Percentiles rank a stretch among this genome's conserved stretches.
Conservation (phyloP, 192 early-diverging fungal genomes). For the Coemansia sp. region DNA sequence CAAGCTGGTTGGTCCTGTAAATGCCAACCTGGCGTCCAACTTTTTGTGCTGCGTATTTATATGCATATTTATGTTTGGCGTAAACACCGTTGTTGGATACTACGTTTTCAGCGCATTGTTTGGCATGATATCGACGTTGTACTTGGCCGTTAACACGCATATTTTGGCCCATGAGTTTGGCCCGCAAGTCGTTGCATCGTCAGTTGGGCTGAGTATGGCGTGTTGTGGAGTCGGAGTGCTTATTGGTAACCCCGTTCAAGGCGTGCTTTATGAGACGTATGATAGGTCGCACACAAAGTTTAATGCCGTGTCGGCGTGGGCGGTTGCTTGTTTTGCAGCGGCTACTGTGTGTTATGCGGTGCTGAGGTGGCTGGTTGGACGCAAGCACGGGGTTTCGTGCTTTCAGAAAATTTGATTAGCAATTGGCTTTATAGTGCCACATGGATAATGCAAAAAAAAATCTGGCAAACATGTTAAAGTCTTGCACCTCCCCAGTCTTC, state of each 20-base stretch:
- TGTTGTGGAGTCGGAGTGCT: constrained; percentile 22
- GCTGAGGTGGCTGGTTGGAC: constrained; percentile 3
- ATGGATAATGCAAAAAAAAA: too few species aligned
- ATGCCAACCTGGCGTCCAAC: constrained; percentile 12
- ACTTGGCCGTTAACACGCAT: constrained; percentile 19
- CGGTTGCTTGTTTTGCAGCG: constrained; percentile 15
- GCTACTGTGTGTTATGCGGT: neutral
- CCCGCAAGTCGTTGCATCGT: constrained; percentile 10
- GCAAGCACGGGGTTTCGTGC: neutral
- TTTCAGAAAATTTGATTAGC: neutral
- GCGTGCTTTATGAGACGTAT: constrained; percentile 15
- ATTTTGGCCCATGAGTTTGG: constrained; percentile 22
- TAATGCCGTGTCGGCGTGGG: constrained; percentile 16
- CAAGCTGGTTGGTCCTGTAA: constrained; percentile 2
- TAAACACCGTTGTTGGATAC: constrained; percentile 10
- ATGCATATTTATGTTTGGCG: constrained; percentile 8
- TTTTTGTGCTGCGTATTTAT: constrained; percentile 5
- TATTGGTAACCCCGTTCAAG: constrained; percentile 18
- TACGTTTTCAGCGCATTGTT: constrained; percentile 14
- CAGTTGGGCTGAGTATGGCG: constrained; percentile 24
- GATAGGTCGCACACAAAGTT: constrained; percentile 3
- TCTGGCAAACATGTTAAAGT: too few species aligned
- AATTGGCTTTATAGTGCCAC: neutral
- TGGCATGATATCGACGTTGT: constrained; percentile 13
- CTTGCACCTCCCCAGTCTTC: too few species aligned